Percentiles rank a stretch among this genome's conserved stretches.
phyloP scores from a whole-genome alignment of 192 early-diverging fungal species.

The Umbelopsis vinacea region DNA sequence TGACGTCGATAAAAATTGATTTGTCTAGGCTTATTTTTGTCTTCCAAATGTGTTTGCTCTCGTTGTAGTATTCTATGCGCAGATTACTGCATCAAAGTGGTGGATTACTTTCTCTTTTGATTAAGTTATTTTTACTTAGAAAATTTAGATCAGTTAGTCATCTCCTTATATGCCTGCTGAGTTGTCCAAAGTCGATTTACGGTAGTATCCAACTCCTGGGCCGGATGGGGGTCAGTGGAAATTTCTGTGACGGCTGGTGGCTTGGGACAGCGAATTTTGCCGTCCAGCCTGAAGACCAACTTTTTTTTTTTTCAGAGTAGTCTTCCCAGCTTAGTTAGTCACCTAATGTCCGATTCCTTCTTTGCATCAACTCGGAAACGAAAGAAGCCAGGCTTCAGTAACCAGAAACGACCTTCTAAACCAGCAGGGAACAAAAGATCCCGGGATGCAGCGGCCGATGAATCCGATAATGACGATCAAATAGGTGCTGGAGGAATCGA shows the following conservation, averaged over 20 bases:
- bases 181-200: too few relatives aligned
- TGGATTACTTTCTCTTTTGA: too few relatives aligned
- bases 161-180: too few relatives aligned
- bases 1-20: not conserved
- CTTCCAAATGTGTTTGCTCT: too few relatives aligned
- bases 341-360: slow-evolving; percentile 30
- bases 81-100: too few relatives aligned
- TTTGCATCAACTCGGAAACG: slow-evolving; percentile 34
- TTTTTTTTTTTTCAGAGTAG: slow-evolving; percentile 16
- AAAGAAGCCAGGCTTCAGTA: slow-evolving; percentile 8
- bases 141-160: too few relatives aligned
- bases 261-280: slow-evolving; percentile 5
- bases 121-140: too few relatives aligned
- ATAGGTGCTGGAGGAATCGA: slow-evolving; percentile 59
- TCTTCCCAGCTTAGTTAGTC: not conserved
- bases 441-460: slow-evolving; percentile 25
- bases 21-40: too few relatives aligned
- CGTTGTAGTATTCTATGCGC: too few relatives aligned
- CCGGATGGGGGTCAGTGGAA: not conserved
- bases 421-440: slow-evolving; percentile 7
- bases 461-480: slow-evolving; percentile 53
- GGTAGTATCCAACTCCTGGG: too few relatives aligned
- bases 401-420: not conserved
- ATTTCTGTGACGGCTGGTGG: slow-evolving; percentile 9
- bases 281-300: not conserved